Base-by-base conservation (phyloP, 371 early-diverging fungal species). In the Umbelopsis sp. region DNA sequence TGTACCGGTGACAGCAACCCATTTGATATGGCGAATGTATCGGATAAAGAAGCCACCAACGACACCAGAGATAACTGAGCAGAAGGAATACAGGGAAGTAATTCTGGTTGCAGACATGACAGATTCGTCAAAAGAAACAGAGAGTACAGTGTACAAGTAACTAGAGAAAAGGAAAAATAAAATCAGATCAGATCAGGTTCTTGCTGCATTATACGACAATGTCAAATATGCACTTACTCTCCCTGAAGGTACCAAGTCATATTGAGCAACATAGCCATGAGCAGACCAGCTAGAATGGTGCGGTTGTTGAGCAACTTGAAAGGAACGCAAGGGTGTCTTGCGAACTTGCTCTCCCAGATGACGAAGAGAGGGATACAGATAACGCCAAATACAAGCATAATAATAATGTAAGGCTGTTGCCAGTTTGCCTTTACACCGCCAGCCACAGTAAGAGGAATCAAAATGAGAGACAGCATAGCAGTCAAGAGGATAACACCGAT, bases 171-270 rank as follows among this genome's bases (percentile, higher is more conserved):
- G 20, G 2, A 29, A 4, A 10, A 63, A 7, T 29, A 12, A 32
- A 18, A 63, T 51, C 8, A 20, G 14, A 63, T 51, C 8, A 20
- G 14, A 22, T 22, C 12, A 11, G 24, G 52, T 22, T 4, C 22
- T 25, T 51, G 14, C 63, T 22, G 14, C 32, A 32, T 10, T 16
- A 10, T n/a, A 38, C 14, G 22, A 63, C 41, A 29, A 12, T 11
- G 52, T 51, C 9, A 44, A 63, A 38, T 24, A 5, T 35, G 1
- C 35, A 63, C 63, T 44, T 44, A 63, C 63, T 63, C 63, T 63
- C 63, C 63, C 16, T 63, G 63, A 9, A 63, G 63, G 32, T 63
- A 63, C 63, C 63, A 63, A 38, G 29, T 29, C 63, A 63, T 63
- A 41, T 63, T 63, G 18, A 63, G 63, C 41, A 44, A 29, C 22